Conservation (phyloP, 2,329 filamentous ascomycete species). For the Paecilomyces sp. region DNA sequence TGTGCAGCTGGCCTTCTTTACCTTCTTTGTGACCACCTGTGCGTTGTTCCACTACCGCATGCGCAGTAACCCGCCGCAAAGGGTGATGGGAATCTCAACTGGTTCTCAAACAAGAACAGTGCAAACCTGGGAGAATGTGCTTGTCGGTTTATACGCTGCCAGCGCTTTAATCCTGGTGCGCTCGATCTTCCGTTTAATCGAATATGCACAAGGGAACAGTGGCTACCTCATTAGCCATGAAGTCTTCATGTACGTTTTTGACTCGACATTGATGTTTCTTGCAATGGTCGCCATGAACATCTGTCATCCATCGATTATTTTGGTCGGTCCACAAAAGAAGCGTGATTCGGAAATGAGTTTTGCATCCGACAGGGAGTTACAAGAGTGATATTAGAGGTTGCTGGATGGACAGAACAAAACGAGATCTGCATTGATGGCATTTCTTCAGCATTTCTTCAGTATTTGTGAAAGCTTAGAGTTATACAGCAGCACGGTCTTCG, state of each 20-base stretch:
- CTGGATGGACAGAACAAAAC: no score
- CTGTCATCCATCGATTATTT: not conserved
- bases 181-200: slow-evolving; percentile 13
- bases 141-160: slow-evolving; percentile 1
- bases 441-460: no score
- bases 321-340: not conserved
- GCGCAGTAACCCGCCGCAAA: not conserved
- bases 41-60: slow-evolving; percentile 11
- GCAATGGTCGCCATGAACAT: slow-evolving; percentile 7
- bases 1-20: slow-evolving; percentile 14
- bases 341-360: no score
- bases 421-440: no score
- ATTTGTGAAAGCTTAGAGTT: no score
- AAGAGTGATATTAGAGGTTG: no score
- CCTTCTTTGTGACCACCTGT: slow-evolving; percentile 9
- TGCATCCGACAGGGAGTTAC: no score
- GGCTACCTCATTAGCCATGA: slow-evolving; percentile 12
- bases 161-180: slow-evolving; percentile 11
- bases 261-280: slow-evolving; percentile 11
- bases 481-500: no score
- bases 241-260: slow-evolving; percentile 13
- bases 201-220: slow-evolving; percentile 10
- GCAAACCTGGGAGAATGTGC: not conserved
- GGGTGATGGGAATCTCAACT: not conserved
- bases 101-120: no score